Percentiles rank a stretch among this genome's conserved stretches.
These are phyloP conservation scores for Euphorbia peplus DNA, from an alignment of 345 rosid species.

Conservation along the genomic window DNA sequence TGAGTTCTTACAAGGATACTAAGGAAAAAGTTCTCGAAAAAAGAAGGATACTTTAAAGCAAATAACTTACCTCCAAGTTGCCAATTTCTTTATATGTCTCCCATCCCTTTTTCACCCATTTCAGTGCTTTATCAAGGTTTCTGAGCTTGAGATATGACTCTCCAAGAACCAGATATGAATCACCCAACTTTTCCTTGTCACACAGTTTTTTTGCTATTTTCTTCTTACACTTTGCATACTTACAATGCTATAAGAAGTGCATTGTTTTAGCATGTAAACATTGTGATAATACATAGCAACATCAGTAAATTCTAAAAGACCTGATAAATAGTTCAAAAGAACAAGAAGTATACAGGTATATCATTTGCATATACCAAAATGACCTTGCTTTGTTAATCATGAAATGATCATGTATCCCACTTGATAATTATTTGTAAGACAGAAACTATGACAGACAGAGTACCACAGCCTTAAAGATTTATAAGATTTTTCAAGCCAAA, in stretches of 20 bases:
- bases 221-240: constrained; percentile 78
- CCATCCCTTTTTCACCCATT: constrained; percentile 70
- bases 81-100: constrained; percentile 62
- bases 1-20: neutral
- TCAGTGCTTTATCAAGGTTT: constrained; percentile 66
- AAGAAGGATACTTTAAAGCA: constrained; percentile 12
- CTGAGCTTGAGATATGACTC: constrained; percentile 86
- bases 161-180: constrained; percentile 72
- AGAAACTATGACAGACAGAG: neutral
- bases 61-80: constrained; percentile 69
- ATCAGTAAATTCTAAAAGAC: constrained; percentile 8
- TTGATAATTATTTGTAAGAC: neutral
- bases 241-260: constrained; percentile 54
- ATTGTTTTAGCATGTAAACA: constrained; percentile 10
- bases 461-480: neutral
- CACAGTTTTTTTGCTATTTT: constrained; percentile 58
- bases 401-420: neutral
- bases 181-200: constrained; percentile 81
- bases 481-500: neutral
- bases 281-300: neutral
- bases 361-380: neutral
- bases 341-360: neutral
- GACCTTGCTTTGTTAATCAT: neutral
- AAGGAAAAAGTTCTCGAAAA: neutral
- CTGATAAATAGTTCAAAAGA: neutral